These are phyloP conservation scores for Populus hybrid DNA, from an alignment of 441 rosid species.

Conservation along the genomic window DNA sequence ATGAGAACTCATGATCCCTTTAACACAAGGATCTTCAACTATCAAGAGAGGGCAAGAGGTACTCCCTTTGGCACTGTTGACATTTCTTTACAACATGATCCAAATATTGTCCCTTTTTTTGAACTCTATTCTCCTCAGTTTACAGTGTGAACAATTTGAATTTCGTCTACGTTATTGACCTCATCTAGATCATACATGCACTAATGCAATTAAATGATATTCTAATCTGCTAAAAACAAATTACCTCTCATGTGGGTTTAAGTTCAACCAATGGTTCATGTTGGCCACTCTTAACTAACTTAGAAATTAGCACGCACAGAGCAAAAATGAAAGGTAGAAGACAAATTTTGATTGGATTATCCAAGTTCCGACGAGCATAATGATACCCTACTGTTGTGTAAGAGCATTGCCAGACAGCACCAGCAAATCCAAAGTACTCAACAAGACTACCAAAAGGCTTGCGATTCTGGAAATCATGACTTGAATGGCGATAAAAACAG, in stretches of 20 bases:
- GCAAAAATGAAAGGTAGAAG: background rate
- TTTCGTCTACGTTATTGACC: background rate
- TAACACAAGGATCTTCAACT: background rate
- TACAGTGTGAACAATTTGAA: background rate
- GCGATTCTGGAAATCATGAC: background rate
- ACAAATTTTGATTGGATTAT: background rate
- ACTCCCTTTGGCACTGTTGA: background rate
- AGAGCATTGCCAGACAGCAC: constrained; percentile 3
- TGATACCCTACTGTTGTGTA: background rate
- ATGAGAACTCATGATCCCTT: background rate
- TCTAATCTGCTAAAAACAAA: background rate
- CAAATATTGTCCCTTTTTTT: too few relatives aligned
- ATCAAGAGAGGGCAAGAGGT: too few relatives aligned
- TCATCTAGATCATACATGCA: background rate
- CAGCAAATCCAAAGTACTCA: background rate
- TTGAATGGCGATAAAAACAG: background rate
- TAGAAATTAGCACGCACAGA: background rate
- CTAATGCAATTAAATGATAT: background rate
- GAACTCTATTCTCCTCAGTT: background rate
- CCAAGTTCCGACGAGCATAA: background rate
- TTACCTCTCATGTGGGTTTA: background rate
- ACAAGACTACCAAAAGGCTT: background rate
- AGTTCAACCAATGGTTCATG: background rate
- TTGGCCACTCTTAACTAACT: background rate
- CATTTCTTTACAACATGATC: background rate